phyloP scores from a whole-genome alignment of 306 rosid genomes.

The Vigna trinervia region DNA sequence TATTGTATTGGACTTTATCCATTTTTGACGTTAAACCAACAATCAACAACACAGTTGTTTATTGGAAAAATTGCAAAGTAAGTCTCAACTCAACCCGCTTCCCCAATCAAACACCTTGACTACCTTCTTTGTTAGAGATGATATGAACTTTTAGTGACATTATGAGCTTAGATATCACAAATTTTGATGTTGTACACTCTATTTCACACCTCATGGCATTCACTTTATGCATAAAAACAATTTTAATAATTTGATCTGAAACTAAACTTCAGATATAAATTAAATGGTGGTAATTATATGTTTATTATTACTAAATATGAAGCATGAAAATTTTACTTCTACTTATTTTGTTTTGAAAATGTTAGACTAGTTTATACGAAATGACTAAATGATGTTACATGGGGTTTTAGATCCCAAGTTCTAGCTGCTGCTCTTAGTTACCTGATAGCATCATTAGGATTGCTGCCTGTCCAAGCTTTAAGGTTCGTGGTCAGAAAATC shows the following conservation, averaged over 20 bases:
- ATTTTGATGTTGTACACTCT: slow-evolving; percentile 36
- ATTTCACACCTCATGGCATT: slow-evolving; percentile 4
- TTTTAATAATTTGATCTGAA: slow-evolving; percentile 33
- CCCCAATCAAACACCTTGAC: slow-evolving; percentile 23
- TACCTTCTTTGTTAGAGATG: slow-evolving; percentile 33
- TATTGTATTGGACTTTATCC: slow-evolving; percentile 81
- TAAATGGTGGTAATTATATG: slow-evolving; percentile 4
- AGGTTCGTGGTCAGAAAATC: slow-evolving; percentile 61
- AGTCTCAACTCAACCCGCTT: slow-evolving; percentile 25
- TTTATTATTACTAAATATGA: slow-evolving; percentile 33
- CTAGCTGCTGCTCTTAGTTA: slow-evolving; percentile 57
- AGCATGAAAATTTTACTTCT: slow-evolving; percentile 6
- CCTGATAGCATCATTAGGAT: slow-evolving; percentile 65
- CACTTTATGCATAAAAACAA: background rate
- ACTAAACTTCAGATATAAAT: slow-evolving; percentile 10
- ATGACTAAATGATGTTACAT: slow-evolving; percentile 33
- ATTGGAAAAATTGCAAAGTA: slow-evolving; percentile 65
- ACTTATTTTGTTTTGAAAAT: slow-evolving; percentile 28
- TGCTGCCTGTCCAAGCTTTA: slow-evolving; percentile 63
- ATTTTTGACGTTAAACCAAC: slow-evolving; percentile 72
- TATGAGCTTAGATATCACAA: slow-evolving; percentile 25
- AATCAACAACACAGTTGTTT: slow-evolving; percentile 58
- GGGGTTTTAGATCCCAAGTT: slow-evolving; percentile 68
- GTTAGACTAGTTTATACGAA: slow-evolving; percentile 16
- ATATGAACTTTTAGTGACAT: slow-evolving; percentile 18